phyloP scores from a whole-genome alignment of 2,329 filamentous ascomycete genomes.

The Talaromyces sp. region DNA sequence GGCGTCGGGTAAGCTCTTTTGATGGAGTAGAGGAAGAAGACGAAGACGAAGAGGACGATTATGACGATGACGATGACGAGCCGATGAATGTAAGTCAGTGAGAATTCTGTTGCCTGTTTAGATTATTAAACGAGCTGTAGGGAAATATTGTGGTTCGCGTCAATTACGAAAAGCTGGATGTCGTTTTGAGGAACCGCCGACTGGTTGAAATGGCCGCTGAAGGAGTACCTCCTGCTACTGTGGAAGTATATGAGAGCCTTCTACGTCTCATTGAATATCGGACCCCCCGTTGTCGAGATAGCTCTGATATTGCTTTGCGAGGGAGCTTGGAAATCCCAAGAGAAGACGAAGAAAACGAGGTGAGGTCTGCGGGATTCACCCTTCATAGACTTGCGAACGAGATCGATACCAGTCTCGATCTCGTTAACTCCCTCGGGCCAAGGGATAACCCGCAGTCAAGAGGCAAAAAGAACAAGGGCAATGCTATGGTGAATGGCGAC shows the following conservation, averaged over 20 bases:
- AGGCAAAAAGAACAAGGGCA: constrained; percentile 26
- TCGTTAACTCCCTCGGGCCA: constrained; percentile 28
- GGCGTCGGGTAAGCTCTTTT: constrained; percentile 18
- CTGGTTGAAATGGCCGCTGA: constrained; percentile 69
- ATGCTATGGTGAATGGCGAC: constrained; percentile 27
- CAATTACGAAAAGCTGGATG: constrained; percentile 78
- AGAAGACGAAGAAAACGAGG: constrained; percentile 37
- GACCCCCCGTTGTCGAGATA: constrained; percentile 58
- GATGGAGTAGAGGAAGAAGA: constrained; percentile 24
- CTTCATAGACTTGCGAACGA: constrained; percentile 31
- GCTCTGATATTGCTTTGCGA: not conserved
- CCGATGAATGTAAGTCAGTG: constrained; percentile 33
- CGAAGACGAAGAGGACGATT: constrained; percentile 33
- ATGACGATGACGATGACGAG: constrained; percentile 26
- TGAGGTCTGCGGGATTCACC: constrained; percentile 31
- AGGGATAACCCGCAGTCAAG: constrained; percentile 13
- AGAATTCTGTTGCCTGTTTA: constrained; percentile 1
- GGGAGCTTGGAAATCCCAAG: constrained; percentile 26
- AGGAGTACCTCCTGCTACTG: constrained; percentile 66
- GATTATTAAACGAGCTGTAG: constrained; percentile 39
- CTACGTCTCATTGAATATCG: constrained; percentile 66
- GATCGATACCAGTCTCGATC: constrained; percentile 32
- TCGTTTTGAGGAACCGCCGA: constrained; percentile 73
- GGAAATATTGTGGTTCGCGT: constrained; percentile 68
- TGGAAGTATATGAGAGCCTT: constrained; percentile 70